A percentile compares a stretch with the other conserved stretches of the same genome.
Conservation (phyloP, 306 rosid genomes). For the Lathyrus oleraceus region DNA sequence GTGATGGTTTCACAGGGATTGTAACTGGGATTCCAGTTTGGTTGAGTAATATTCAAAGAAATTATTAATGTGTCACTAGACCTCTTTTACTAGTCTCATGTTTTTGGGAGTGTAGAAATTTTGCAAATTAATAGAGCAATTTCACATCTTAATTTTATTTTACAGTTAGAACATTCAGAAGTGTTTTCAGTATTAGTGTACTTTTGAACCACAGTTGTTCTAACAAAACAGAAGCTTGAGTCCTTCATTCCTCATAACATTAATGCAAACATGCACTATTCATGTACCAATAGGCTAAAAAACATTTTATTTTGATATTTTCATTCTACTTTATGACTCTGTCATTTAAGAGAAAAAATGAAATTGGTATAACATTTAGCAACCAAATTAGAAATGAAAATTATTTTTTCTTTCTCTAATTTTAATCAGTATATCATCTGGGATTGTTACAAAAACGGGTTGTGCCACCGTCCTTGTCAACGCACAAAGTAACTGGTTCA, state of each 20-base stretch:
- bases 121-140: too few relatives aligned
- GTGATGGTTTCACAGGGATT: neutral
- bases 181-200: too few relatives aligned
- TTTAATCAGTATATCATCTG: neutral
- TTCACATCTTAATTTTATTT: too few relatives aligned
- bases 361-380: neutral
- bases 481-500: slow-evolving; percentile 32
- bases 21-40: slow-evolving; percentile 58
- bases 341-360: neutral
- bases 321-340: slow-evolving; percentile 26
- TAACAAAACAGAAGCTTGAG: too few relatives aligned
- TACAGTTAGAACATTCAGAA: too few relatives aligned
- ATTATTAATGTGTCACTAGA: neutral
- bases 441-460: slow-evolving; percentile 6
- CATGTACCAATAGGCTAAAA: too few relatives aligned
- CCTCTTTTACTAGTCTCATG: too few relatives aligned
- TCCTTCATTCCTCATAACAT: too few relatives aligned
- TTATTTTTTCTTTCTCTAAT: neutral
- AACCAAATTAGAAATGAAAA: neutral
- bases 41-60: slow-evolving; percentile 8
- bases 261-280: too few relatives aligned
- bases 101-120: too few relatives aligned
- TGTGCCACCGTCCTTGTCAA: slow-evolving; percentile 9
- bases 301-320: slow-evolving; percentile 20
- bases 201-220: too few relatives aligned